Percentiles rank a stretch among this genome's conserved stretches.
These are phyloP conservation scores for Boletus sp. DNA, from an alignment of 768 basidiomycete genomes.

Conservation along the genomic window DNA sequence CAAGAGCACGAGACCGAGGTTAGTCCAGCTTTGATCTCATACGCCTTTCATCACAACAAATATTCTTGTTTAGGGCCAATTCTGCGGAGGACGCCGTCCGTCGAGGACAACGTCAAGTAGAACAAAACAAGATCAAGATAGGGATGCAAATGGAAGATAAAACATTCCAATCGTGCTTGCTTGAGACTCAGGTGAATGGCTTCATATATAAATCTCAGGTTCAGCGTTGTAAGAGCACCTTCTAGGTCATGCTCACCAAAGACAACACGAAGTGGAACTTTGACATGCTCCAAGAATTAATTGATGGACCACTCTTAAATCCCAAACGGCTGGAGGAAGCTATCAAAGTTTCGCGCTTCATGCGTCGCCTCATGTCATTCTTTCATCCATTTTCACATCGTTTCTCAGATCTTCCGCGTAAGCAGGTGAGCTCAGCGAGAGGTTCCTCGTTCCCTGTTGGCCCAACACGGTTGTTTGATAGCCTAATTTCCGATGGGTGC, in stretches of 20 bases:
- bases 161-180: constrained; percentile 78
- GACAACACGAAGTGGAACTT: constrained; percentile 93
- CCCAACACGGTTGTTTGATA: constrained; percentile 28
- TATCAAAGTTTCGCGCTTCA: constrained; percentile 84
- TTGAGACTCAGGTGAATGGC: constrained; percentile 76
- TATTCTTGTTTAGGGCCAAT: constrained; percentile 52
- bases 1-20: constrained; percentile 68
- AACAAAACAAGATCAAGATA: constrained; percentile 85
- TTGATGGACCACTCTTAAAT: constrained; percentile 91
- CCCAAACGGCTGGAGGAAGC: constrained; percentile 93
- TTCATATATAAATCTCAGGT: not conserved
- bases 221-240: not conserved
- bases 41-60: not conserved
- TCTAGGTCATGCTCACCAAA: constrained; percentile 79
- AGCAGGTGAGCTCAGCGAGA: constrained; percentile 44
- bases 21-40: constrained; percentile 9
- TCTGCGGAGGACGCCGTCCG: constrained; percentile 84
- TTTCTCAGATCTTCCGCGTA: constrained; percentile 79
- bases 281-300: constrained; percentile 80
- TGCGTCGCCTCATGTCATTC: constrained; percentile 88
- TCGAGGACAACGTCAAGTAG: constrained; percentile 86
- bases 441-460: constrained; percentile 2
- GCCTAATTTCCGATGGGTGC: constrained; percentile 83
- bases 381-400: constrained; percentile 88
- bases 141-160: constrained; percentile 96